Evolutionary conservation across 2,329 filamentous ascomycete genomes (phyloP).

Genomic region (Pseudofabraea citricarpa): DNA sequence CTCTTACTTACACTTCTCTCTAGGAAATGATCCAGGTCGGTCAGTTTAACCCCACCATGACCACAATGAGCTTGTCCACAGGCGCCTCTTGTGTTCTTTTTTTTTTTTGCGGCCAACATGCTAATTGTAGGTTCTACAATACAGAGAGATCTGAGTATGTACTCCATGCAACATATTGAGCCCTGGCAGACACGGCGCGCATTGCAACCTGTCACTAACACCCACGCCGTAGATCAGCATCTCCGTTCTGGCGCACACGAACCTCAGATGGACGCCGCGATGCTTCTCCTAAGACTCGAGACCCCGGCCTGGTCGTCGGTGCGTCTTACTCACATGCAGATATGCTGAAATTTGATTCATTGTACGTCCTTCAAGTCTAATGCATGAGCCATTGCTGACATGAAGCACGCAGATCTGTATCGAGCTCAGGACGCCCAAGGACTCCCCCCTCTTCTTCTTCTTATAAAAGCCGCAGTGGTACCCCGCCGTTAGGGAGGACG

Average conservation of each 20-base stretch:
- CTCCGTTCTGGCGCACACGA: constrained; percentile 78
- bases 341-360: constrained; percentile 78
- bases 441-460: constrained; percentile 66
- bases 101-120: constrained; percentile 6
- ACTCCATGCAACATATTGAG: too few relatives aligned
- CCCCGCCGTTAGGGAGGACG: constrained; percentile 49
- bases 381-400: constrained; percentile 7
- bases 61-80: neutral
- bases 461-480: constrained; percentile 48
- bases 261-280: constrained; percentile 51
- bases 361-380: constrained; percentile 50
- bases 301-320: constrained; percentile 75
- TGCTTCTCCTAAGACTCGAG: constrained; percentile 50
- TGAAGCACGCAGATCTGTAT: constrained; percentile 46
- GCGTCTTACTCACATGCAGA: constrained; percentile 96
- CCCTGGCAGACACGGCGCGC: too few relatives aligned
- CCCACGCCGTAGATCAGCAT: constrained; percentile 62
- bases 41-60: constrained; percentile 49
- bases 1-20: constrained; percentile 19
- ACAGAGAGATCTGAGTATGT: constrained; percentile 62
- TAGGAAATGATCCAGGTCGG: constrained; percentile 99
- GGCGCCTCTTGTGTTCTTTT: neutral
- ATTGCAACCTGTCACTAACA: neutral
- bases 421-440: constrained; percentile 60
- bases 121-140: constrained; percentile 12